Conservation (phyloP, 1,139 yeast species). For the Yamadazyma conglobata region DNA sequence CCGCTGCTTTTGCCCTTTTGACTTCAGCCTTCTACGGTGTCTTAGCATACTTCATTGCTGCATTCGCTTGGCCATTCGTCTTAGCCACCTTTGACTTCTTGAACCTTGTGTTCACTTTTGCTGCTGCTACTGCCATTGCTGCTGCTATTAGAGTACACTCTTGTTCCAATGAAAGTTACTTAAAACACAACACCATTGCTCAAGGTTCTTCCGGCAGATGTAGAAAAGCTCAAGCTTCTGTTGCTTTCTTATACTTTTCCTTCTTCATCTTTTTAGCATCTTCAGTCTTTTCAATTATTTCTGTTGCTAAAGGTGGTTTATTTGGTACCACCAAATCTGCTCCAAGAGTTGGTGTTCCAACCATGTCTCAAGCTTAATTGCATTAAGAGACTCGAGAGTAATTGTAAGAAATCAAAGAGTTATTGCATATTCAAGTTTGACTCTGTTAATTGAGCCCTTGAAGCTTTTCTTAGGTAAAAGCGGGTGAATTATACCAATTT, state of each 20-base stretch:
- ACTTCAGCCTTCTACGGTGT: slow-evolving; percentile 80
- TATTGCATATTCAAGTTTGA: not conserved
- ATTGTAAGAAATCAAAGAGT: not conserved
- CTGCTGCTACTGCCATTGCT: slow-evolving; percentile 93
- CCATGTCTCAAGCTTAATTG: slow-evolving; percentile 74
- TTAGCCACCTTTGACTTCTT: slow-evolving; percentile 75
- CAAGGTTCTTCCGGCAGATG: slow-evolving; percentile 83
- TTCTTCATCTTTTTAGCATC: slow-evolving; percentile 74
- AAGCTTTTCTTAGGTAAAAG: no score
- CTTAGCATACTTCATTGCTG: slow-evolving; percentile 70
- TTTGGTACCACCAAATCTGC: slow-evolving; percentile 52
- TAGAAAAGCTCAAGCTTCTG: slow-evolving; percentile 90
- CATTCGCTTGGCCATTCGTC: slow-evolving; percentile 84
- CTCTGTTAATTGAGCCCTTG: not conserved
- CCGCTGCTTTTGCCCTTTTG: slow-evolving; percentile 80
- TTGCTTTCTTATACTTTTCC: slow-evolving; percentile 87
- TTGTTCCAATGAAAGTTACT: slow-evolving; percentile 65
- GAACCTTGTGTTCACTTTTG: slow-evolving; percentile 86
- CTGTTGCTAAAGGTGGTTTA: slow-evolving; percentile 68
- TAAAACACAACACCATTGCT: slow-evolving; percentile 61
- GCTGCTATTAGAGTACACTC: slow-evolving; percentile 85
- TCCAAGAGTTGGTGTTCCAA: slow-evolving; percentile 82
- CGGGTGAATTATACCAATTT: slow-evolving; percentile 1
- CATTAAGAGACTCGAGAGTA: not conserved
- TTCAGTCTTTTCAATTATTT: slow-evolving; percentile 55